phyloP scores from a whole-genome alignment of 2,329 filamentous ascomycete species.

The Epichloe baconii region DNA sequence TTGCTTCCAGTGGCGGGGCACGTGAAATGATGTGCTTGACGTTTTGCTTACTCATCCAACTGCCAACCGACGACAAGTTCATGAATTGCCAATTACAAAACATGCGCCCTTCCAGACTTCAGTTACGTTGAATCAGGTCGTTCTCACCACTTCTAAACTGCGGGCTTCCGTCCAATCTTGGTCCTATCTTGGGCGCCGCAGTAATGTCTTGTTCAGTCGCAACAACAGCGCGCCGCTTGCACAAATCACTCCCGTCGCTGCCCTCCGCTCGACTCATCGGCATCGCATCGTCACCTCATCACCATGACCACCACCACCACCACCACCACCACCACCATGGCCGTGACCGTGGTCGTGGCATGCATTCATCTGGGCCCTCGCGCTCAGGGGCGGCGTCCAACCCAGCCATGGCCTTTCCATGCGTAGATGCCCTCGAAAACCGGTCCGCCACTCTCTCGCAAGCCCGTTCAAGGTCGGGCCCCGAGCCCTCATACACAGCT shows the following conservation, averaged over 20 bases:
- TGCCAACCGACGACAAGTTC: neutral
- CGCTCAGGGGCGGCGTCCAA: conserved; percentile 45
- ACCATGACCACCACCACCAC: neutral
- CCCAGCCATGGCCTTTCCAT: conserved; percentile 79
- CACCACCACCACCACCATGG: neutral
- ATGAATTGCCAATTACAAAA: neutral
- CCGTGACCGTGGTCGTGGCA: neutral
- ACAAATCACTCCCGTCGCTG: neutral
- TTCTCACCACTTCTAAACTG: neutral
- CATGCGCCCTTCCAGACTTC: neutral
- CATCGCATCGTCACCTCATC: neutral
- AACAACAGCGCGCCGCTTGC: conserved; percentile 6
- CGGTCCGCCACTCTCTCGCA: conserved; percentile 55
- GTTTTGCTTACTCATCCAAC: conserved; percentile 7
- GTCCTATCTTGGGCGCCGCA: neutral
- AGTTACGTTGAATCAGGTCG: too few relatives aligned
- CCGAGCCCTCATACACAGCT: conserved; percentile 87
- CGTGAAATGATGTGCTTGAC: conserved; percentile 14
- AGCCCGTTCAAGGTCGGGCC: conserved; percentile 54
- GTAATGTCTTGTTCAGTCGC: conserved; percentile 8
- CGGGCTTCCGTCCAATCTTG: neutral
- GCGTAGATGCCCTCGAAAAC: conserved; percentile 71
- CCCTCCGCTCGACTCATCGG: neutral
- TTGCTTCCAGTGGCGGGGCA: conserved; percentile 2
- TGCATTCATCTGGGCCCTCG: conserved; percentile 10